phyloP scores from a whole-genome alignment of 1,284 basidiomycete genomes.

The Apiotrichum siamense region DNA sequence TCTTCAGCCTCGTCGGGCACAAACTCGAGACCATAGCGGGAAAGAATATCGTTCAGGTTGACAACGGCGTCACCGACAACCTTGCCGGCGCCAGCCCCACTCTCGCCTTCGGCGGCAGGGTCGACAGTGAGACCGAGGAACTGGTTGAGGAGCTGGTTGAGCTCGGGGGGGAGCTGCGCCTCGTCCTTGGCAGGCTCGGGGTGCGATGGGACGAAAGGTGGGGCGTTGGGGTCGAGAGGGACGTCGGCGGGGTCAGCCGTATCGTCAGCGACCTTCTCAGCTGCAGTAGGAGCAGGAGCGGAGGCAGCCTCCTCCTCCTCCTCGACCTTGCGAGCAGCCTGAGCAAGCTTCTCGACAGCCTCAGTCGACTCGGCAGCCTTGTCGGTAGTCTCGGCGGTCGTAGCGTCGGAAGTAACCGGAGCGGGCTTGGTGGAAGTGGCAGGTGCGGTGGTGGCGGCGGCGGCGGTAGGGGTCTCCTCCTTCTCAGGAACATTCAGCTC shows the following conservation, averaged over 20 bases:
- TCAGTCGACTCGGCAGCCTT: neutral
- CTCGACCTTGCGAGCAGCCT: neutral
- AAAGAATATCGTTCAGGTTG: slow-evolving; percentile 36
- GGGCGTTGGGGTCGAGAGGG: slow-evolving; percentile 1
- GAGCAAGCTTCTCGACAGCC: neutral
- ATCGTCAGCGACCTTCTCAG: too few species aligned
- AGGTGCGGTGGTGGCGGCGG: neutral
- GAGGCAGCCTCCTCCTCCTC: neutral
- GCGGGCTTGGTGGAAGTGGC: too few species aligned
- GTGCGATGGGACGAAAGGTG: neutral
- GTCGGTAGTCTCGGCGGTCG: neutral
- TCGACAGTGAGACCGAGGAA: slow-evolving; percentile 39
- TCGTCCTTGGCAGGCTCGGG: neutral
- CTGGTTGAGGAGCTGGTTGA: slow-evolving; percentile 38
- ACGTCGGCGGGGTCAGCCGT: neutral
- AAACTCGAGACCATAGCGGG: slow-evolving; percentile 41
- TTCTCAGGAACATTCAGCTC: neutral
- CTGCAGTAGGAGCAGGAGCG: neutral
- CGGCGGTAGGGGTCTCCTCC: neutral
- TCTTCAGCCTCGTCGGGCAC: slow-evolving; percentile 24
- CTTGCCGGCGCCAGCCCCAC: slow-evolving; percentile 11
- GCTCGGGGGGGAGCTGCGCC: slow-evolving; percentile 24
- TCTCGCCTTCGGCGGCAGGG: slow-evolving; percentile 19
- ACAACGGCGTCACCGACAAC: slow-evolving; percentile 22
- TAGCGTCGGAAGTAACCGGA: neutral